Conservation (phyloP, 2,329 filamentous ascomycete species). For the Drechslerella stenobrocha region DNA sequence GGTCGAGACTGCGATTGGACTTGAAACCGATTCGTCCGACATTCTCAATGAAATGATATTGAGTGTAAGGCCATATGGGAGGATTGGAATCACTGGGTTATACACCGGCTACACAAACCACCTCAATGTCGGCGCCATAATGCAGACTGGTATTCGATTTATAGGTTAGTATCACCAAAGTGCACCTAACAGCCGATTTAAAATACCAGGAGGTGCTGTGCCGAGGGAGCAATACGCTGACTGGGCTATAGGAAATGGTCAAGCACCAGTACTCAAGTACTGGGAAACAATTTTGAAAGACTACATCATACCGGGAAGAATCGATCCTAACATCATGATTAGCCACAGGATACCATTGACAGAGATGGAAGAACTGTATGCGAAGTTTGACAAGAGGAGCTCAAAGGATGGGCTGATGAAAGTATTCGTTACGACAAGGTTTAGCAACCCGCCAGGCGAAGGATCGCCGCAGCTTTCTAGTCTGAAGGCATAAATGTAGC, state of each 20-base stretch:
- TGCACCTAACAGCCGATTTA: slow-evolving; percentile 53
- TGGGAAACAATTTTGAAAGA: slow-evolving; percentile 74
- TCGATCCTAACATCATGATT: slow-evolving; percentile 79
- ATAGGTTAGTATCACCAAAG: slow-evolving; percentile 63
- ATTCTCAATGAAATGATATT: slow-evolving; percentile 79
- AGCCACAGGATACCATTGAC: slow-evolving; percentile 76
- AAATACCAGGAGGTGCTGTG: slow-evolving; percentile 53
- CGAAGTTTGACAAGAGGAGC: slow-evolving; percentile 62
- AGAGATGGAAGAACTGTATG: slow-evolving; percentile 70
- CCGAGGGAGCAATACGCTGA: slow-evolving; percentile 1
- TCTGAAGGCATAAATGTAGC: slow-evolving; percentile 49
- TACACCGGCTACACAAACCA: slow-evolving; percentile 69
- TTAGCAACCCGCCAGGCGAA: slow-evolving; percentile 60
- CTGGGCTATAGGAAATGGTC: slow-evolving; percentile 62
- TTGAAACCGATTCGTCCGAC: slow-evolving; percentile 83
- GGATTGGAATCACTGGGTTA: slow-evolving; percentile 75
- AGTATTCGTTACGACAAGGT: slow-evolving; percentile 68
- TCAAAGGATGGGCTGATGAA: slow-evolving; percentile 76
- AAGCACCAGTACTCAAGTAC: slow-evolving; percentile 77
- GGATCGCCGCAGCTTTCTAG: slow-evolving; percentile 62
- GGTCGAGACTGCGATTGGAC: slow-evolving; percentile 64
- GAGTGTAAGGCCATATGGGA: slow-evolving; percentile 70
- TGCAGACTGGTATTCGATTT: slow-evolving; percentile 82
- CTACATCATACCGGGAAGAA: slow-evolving; percentile 67
- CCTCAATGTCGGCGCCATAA: slow-evolving; percentile 79